Percentiles rank a stretch among this genome's conserved stretches.
Evolutionary conservation across 495 filamentous ascomycete species (phyloP).

Genomic region (Jackrogersella minutella): DNA sequence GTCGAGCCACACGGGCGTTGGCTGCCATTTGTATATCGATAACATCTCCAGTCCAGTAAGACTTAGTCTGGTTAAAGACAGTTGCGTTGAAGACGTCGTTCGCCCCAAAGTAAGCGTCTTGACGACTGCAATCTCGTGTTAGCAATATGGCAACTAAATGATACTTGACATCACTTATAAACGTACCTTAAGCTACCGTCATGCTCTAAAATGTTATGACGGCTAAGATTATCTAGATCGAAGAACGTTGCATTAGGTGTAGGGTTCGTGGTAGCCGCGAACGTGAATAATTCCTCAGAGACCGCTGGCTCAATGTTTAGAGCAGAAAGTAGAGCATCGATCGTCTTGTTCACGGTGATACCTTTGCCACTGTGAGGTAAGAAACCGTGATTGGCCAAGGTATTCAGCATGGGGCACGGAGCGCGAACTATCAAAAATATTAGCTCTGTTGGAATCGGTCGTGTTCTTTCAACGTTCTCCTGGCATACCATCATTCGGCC

Average conservation of each 20-base stretch:
- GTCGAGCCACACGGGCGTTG: slow-evolving; percentile 54
- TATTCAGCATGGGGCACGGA: slow-evolving; percentile 54
- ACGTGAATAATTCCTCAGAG: slow-evolving; percentile 49
- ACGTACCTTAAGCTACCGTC: slow-evolving; percentile 60
- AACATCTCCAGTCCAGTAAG: slow-evolving; percentile 51
- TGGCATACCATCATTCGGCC: slow-evolving; percentile 33
- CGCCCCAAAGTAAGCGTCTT: slow-evolving; percentile 54
- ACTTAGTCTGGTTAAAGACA: slow-evolving; percentile 56
- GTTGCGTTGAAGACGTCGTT: slow-evolving; percentile 55
- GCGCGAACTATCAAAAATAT: slow-evolving; percentile 39
- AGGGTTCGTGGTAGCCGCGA: slow-evolving; percentile 57
- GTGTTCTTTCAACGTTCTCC: slow-evolving; percentile 21
- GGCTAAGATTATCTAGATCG: slow-evolving; percentile 55
- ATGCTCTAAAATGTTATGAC: slow-evolving; percentile 60
- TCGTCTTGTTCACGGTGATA: slow-evolving; percentile 46
- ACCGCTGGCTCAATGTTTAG: slow-evolving; percentile 55
- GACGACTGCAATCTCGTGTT: slow-evolving; percentile 44
- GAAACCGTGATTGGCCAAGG: slow-evolving; percentile 50
- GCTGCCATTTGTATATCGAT: slow-evolving; percentile 53
- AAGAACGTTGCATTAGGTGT: slow-evolving; percentile 59
- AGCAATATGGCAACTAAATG: not conserved
- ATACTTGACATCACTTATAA: not conserved
- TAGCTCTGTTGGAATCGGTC: slow-evolving; percentile 23
- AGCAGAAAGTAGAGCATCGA: slow-evolving; percentile 48
- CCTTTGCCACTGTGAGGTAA: slow-evolving; percentile 50